Evolutionary conservation across 2,329 filamentous ascomycete genomes (phyloP).

Genomic region (Curvularia hawaiiensis): DNA sequence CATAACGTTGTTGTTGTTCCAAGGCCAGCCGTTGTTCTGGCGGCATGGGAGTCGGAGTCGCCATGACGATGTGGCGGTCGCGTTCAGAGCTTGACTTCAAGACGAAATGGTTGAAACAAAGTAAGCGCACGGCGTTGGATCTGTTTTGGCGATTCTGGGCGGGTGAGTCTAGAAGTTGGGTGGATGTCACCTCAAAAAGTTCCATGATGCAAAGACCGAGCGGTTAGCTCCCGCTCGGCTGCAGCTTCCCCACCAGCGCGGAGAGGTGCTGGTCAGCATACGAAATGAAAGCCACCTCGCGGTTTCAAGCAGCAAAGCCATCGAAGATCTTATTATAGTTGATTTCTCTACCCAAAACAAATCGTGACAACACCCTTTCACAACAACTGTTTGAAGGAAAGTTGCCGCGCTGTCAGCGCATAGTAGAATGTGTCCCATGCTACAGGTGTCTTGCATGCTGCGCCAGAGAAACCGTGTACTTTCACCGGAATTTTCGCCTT

Average conservation of each 20-base stretch:
- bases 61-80: slow-evolving; percentile 20
- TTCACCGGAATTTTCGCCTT: slow-evolving; percentile 21
- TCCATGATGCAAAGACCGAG: slow-evolving; percentile 37
- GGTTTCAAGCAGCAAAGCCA: not conserved
- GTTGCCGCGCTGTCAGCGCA: not conserved
- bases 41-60: slow-evolving; percentile 32
- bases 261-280: slow-evolving; percentile 13
- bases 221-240: slow-evolving; percentile 29
- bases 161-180: not conserved
- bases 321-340: not conserved
- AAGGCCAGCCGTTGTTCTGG: slow-evolving; percentile 43
- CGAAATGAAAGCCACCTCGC: not conserved
- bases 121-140: not conserved
- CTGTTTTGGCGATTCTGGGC: not conserved
- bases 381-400: not conserved
- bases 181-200: slow-evolving; percentile 26
- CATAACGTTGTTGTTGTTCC: slow-evolving; percentile 39
- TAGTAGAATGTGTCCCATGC: not conserved
- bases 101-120: not conserved
- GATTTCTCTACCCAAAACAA: not conserved
- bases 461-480: not conserved
- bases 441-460: not conserved
- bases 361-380: no score
- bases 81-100: not conserved
- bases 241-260: slow-evolving; percentile 27